Conservation (phyloP, 176 grass and related monocot genomes). For the Pontederia paniculata region DNA sequence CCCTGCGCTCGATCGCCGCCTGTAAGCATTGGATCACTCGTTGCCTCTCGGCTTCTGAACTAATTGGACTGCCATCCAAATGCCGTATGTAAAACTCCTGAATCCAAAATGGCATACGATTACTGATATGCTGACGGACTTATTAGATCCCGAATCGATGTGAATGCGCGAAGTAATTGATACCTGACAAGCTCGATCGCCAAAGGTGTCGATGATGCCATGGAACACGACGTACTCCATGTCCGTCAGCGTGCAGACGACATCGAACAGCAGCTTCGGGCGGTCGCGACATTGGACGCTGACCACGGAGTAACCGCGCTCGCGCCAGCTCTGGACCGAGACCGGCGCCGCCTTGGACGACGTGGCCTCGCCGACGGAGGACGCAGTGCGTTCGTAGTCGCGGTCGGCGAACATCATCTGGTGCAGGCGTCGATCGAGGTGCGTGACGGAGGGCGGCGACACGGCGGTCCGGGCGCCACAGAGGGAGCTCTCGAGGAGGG, state of each 20-base stretch:
- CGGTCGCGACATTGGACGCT: conserved; percentile 75
- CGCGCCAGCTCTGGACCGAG: conserved; percentile 66
- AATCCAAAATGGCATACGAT: not conserved
- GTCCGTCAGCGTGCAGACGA: conserved; percentile 88
- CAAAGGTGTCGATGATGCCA: conserved; percentile 74
- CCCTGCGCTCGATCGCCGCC: conserved; percentile 74
- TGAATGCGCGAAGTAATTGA: too few relatives aligned
- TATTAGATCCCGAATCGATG: too few relatives aligned
- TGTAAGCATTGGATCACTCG: conserved; percentile 81
- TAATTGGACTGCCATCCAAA: conserved; percentile 65
- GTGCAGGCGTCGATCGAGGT: conserved; percentile 72
- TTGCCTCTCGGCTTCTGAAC: conserved; percentile 74
- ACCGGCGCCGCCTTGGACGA: conserved; percentile 18
- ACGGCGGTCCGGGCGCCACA: conserved; percentile 35
- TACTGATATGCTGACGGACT: not conserved
- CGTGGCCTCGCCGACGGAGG: not conserved
- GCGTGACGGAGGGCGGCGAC: conserved; percentile 16
- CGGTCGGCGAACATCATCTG: conserved; percentile 77
- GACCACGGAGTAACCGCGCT: conserved; percentile 80
- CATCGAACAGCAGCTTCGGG: conserved; percentile 87
- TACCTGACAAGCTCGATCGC: conserved; percentile 78
- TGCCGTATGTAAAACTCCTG: conserved; percentile 80
- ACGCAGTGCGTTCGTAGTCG: conserved; percentile 27
- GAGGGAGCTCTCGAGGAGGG: conserved; percentile 32
- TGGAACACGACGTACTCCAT: conserved; percentile 97